These are phyloP conservation scores for Dacryopinax primogenitus DNA, from an alignment of 768 basidiomycete species.

Conservation along the genomic window DNA sequence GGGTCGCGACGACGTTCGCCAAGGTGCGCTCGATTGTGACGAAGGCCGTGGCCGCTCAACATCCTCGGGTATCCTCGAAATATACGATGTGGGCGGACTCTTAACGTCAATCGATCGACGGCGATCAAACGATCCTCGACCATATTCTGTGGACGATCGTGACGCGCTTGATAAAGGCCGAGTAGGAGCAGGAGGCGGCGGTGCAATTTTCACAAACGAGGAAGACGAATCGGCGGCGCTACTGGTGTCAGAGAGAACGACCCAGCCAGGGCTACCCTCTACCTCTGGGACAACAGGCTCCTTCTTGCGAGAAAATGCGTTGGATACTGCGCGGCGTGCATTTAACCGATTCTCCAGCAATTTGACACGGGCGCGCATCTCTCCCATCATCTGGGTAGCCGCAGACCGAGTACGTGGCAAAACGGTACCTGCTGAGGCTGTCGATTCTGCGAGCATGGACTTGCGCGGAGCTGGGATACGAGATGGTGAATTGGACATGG, in stretches of 20 bases:
- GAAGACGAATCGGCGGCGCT: not conserved
- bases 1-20: not conserved
- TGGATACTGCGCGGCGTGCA: slow-evolving; percentile 34
- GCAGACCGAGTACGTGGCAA: slow-evolving; percentile 48
- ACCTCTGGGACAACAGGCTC: not conserved
- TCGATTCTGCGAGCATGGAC: slow-evolving; percentile 27
- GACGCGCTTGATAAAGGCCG: not conserved
- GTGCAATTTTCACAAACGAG: not conserved
- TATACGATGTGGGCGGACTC: not conserved
- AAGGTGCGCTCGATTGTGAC: not conserved
- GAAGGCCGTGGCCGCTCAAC: not conserved
- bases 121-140: not conserved
- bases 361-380: slow-evolving; percentile 74
- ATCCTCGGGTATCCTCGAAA: not conserved
- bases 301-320: not conserved
- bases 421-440: slow-evolving; percentile 22
- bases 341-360: slow-evolving; percentile 78
- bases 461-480: slow-evolving; percentile 22
- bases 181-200: not conserved
- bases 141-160: not conserved
- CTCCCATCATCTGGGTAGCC: slow-evolving; percentile 84
- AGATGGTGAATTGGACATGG: slow-evolving; percentile 24
- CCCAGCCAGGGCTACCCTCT: slow-evolving; percentile 3
- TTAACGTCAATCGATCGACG: not conserved
- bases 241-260: not conserved